A percentile compares a stretch with the other conserved stretches of the same genome.
Evolutionary conservation across 129 eudicot species (phyloP).

Genomic region (Flaveria trinervia): DNA sequence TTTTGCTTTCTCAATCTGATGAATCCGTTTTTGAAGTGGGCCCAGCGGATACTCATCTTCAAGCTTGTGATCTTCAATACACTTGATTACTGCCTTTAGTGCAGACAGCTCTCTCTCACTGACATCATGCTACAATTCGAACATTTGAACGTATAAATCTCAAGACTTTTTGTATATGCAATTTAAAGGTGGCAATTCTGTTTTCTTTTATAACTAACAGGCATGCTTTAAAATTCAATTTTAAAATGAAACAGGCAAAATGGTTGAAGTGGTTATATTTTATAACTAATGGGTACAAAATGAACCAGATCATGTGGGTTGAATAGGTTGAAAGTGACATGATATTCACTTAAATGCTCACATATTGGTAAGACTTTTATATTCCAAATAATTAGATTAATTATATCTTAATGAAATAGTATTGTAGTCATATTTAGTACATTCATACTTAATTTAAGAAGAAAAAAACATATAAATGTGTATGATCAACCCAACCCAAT

Average conservation of each 20-base stretch:
- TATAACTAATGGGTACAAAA: not conserved
- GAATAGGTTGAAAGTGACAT: not conserved
- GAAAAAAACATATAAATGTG: not conserved
- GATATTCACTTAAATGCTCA: not conserved
- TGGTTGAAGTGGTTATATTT: not conserved
- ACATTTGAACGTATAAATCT: not conserved
- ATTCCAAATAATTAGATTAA: not conserved
- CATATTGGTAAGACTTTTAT: not conserved
- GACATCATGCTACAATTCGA: constrained; percentile 55
- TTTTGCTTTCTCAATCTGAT: constrained; percentile 82
- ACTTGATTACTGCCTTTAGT: constrained; percentile 83
- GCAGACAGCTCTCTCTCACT: constrained; percentile 86
- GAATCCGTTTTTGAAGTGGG: constrained; percentile 72
- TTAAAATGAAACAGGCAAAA: not conserved
- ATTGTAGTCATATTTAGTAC: not conserved
- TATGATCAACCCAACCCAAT: not conserved
- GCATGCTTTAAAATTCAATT: not conserved
- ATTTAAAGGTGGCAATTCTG: not conserved
- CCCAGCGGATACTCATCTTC: constrained; percentile 71
- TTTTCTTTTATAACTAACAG: not conserved
- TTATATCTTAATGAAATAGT: not conserved
- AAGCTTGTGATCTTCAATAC: constrained; percentile 96
- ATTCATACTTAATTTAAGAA: not conserved
- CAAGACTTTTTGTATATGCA: not conserved
- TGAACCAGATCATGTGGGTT: not conserved